These are phyloP conservation scores for Incumbomyces delicatus DNA, from an alignment of 2,329 filamentous ascomycete species.

Conservation along the genomic window DNA sequence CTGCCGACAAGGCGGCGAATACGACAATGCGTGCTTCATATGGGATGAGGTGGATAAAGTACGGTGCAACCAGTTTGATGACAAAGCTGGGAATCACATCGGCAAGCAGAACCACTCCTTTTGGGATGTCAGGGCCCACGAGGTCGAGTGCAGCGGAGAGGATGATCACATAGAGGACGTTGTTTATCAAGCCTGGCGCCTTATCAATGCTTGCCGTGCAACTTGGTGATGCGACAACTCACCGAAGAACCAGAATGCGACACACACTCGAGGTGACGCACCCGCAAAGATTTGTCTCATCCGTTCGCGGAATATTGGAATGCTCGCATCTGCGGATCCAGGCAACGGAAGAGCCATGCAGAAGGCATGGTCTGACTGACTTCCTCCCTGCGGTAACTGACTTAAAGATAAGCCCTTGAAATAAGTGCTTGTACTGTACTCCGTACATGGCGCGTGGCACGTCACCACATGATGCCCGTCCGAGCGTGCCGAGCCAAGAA, in stretches of 20 bases:
- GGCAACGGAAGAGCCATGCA: conserved; percentile 42
- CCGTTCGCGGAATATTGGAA: conserved; percentile 62
- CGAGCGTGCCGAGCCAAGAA: no score
- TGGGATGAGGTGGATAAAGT: conserved; percentile 82
- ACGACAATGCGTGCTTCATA: conserved; percentile 65
- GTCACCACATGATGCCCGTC: no score
- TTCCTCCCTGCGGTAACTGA: no score
- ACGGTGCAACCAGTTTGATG: conserved; percentile 79
- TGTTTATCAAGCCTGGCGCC: conserved; percentile 72
- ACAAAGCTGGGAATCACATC: conserved; percentile 85
- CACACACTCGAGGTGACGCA: conserved; percentile 59
- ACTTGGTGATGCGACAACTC: conserved; percentile 20
- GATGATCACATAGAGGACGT: conserved; percentile 95
- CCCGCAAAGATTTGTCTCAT: conserved; percentile 54
- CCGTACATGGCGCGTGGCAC: no score
- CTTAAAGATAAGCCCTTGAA: no score
- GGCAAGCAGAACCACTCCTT: conserved; percentile 84
- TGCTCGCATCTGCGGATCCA: conserved; percentile 54
- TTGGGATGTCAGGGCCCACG: conserved; percentile 75
- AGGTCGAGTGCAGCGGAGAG: conserved; percentile 92
- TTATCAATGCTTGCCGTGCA: neutral
- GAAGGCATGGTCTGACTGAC: neutral
- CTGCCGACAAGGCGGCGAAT: conserved; percentile 65
- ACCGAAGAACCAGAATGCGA: conserved; percentile 95
- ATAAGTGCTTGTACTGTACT: no score